These are phyloP conservation scores for Penicillium goetzii DNA, from an alignment of 495 filamentous ascomycete species.

Conservation along the genomic window DNA sequence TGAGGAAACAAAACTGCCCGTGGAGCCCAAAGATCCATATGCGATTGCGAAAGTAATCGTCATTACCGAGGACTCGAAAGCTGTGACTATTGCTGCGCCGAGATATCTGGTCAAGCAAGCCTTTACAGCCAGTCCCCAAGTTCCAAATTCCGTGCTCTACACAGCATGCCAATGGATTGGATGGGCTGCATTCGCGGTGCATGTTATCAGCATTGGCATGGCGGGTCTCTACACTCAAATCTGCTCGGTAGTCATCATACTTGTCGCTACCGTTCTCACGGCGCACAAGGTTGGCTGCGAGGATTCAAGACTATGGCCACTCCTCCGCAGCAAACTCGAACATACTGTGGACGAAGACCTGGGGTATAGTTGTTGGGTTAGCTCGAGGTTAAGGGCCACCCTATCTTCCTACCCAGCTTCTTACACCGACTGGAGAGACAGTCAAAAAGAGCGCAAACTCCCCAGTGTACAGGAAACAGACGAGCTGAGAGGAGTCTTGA, in stretches of 20 bases:
- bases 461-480: not conserved
- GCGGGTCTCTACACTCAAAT: constrained; percentile 20
- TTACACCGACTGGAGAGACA: not conserved
- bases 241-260: constrained; percentile 16
- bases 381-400: not conserved
- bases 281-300: constrained; percentile 17
- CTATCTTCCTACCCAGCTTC: not conserved
- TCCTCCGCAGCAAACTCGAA: not conserved
- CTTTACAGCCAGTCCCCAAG: constrained; percentile 9
- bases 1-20: not conserved
- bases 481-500: not conserved
- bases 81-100: constrained; percentile 17
- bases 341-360: not conserved
- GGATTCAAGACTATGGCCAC: not conserved
- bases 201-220: constrained; percentile 26
- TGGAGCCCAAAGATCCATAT: not conserved
- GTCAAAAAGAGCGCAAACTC: not conserved
- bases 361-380: not conserved
- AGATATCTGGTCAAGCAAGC: constrained; percentile 11
- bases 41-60: constrained; percentile 15
- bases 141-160: constrained; percentile 6
- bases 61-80: constrained; percentile 15
- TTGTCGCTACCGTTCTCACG: constrained; percentile 14
- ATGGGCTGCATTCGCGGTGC: constrained; percentile 20
- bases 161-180: constrained; percentile 8